Evolutionary conservation across 2,329 filamentous ascomycete genomes (phyloP).

Genomic region (Epichloe sylvatica): DNA sequence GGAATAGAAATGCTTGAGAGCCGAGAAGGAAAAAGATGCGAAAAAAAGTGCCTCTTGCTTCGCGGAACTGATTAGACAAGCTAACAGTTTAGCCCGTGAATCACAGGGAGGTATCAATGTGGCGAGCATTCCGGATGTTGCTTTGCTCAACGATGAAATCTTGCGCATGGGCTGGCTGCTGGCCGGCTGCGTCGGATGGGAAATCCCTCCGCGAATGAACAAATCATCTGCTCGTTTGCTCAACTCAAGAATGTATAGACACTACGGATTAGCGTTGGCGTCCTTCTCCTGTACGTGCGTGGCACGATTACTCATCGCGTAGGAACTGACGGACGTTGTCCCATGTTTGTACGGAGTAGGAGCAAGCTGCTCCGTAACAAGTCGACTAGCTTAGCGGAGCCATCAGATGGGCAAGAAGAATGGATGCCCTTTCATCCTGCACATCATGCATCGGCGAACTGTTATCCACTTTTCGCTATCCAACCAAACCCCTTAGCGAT

Average conservation of each 20-base stretch:
- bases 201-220: background rate
- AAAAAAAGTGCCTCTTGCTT: too few species aligned
- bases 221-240: background rate
- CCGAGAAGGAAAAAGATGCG: too few species aligned
- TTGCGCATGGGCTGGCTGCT: slow-evolving; percentile 5
- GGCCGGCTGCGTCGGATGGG: slow-evolving; percentile 7
- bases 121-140: slow-evolving; percentile 18
- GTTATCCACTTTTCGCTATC: background rate
- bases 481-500: background rate
- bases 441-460: slow-evolving; percentile 1
- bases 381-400: background rate
- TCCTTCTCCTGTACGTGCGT: background rate
- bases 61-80: background rate
- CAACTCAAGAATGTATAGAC: background rate
- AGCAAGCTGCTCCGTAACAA: background rate
- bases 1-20: too few species aligned
- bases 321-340: background rate
- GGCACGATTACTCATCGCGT: background rate
- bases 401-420: background rate
- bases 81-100: too few species aligned
- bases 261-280: background rate
- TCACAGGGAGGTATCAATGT: background rate
- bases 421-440: background rate
- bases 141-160: slow-evolving; percentile 13
- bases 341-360: background rate